A percentile compares a stretch with the other conserved stretches of the same genome.
Evolutionary conservation across 1,139 yeast genomes (phyloP).

Genomic region (Geotrichum armillariae): DNA sequence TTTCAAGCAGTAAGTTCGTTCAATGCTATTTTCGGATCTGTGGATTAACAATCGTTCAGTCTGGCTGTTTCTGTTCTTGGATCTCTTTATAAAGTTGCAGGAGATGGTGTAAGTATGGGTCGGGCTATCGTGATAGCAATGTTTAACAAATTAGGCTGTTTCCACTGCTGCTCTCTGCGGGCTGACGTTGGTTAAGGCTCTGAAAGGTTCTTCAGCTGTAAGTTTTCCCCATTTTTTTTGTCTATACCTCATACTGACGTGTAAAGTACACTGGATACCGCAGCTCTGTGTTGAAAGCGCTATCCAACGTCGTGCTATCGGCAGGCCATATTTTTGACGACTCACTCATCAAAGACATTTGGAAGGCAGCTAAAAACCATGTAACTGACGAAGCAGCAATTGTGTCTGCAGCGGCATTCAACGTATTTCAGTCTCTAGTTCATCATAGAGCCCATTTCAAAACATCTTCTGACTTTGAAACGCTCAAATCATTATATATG

Average conservation of each 20-base stretch:
- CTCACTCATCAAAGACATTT: constrained; percentile 35
- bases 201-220: constrained; percentile 33
- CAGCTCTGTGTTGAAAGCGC: constrained; percentile 30
- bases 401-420: constrained; percentile 35
- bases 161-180: constrained; percentile 38
- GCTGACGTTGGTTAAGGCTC: constrained; percentile 32
- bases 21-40: background rate
- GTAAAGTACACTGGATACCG: constrained; percentile 34
- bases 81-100: constrained; percentile 30
- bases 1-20: constrained; percentile 32
- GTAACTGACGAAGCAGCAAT: constrained; percentile 36
- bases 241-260: background rate
- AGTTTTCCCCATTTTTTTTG: constrained; percentile 16
- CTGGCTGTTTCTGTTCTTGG: constrained; percentile 31
- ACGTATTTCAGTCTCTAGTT: constrained; percentile 30
- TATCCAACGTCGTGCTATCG: constrained; percentile 29
- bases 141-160: constrained; percentile 29
- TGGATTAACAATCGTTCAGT: constrained; percentile 18
- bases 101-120: constrained; percentile 31
- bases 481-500: constrained; percentile 29
- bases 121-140: no score
- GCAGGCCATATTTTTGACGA: constrained; percentile 40
- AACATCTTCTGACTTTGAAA: constrained; percentile 36
- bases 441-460: constrained; percentile 29
- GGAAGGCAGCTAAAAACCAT: constrained; percentile 34